Evolutionary conservation across 1,284 basidiomycete genomes (phyloP).

Genomic region (Cutaneotrichosporon cutaneum): DNA sequence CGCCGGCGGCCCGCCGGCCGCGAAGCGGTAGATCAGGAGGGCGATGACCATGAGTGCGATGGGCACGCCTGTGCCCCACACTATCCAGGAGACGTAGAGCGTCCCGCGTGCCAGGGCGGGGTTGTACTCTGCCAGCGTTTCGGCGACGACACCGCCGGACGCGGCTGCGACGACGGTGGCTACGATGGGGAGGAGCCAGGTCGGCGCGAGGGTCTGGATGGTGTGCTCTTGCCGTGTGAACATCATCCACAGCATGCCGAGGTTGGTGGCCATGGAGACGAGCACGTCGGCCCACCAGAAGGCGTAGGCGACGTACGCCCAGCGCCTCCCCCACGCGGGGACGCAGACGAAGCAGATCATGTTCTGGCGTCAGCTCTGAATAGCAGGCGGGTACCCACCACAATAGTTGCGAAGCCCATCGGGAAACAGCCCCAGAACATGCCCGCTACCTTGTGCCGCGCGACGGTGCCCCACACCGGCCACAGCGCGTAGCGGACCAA

Average conservation of each 20-base stretch:
- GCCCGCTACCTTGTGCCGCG: constrained; percentile 63
- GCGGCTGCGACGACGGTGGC: constrained; percentile 68
- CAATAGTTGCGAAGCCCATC: constrained; percentile 68
- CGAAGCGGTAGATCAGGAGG: constrained; percentile 58
- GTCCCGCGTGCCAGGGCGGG: constrained; percentile 61
- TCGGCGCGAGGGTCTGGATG: constrained; percentile 60
- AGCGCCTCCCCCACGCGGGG: constrained; percentile 56
- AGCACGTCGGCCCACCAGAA: constrained; percentile 72
- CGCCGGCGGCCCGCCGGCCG: constrained; percentile 50
- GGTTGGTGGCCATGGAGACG: constrained; percentile 55
- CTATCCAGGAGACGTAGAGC: constrained; percentile 55
- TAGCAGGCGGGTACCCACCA: constrained; percentile 44
- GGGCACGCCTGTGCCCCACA: constrained; percentile 55
- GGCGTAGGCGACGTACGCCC: constrained; percentile 64
- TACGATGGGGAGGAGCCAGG: constrained; percentile 71
- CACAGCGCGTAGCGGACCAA: constrained; percentile 56
- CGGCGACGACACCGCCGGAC: constrained; percentile 63
- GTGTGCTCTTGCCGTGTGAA: constrained; percentile 64
- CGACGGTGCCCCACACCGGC: constrained; percentile 12
- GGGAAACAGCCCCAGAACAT: constrained; percentile 68
- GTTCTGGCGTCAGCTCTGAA: constrained; percentile 31
- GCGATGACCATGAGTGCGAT: constrained; percentile 62
- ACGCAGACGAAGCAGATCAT: constrained; percentile 56
- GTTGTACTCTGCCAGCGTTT: constrained; percentile 56
- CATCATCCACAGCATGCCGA: constrained; percentile 52